These are phyloP conservation scores for Phaffomyces opuntiae DNA, from an alignment of 805 yeast genomes.

Conservation along the genomic window DNA sequence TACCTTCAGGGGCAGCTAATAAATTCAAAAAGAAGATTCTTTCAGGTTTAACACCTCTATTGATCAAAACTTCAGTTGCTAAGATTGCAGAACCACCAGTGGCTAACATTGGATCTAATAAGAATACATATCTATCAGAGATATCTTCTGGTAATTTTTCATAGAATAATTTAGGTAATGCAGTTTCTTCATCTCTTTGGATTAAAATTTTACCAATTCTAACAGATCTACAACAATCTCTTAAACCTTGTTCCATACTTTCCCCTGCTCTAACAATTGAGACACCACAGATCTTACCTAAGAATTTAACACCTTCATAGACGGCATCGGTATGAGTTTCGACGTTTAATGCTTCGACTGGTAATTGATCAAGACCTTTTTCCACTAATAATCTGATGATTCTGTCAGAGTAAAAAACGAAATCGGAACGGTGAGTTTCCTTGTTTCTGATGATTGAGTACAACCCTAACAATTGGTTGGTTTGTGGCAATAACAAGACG, in stretches of 20 bases:
- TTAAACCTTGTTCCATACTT: conserved; percentile 96
- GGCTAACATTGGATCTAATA: conserved; percentile 96
- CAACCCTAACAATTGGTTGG: conserved; percentile 82
- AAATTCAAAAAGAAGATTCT: conserved; percentile 86
- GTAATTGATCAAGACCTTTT: conserved; percentile 90
- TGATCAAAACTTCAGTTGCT: conserved; percentile 88
- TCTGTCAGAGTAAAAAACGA: conserved; percentile 91
- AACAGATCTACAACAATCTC: conserved; percentile 96
- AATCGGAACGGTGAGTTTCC: conserved; percentile 79
- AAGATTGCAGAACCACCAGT: conserved; percentile 97
- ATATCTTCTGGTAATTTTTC: conserved; percentile 94
- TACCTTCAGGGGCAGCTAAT: conserved; percentile 93
- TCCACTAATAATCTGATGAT: conserved; percentile 91
- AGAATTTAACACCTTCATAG: conserved; percentile 71
- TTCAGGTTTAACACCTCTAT: conserved; percentile 82
- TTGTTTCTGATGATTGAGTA: conserved; percentile 86
- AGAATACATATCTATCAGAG: conserved; percentile 76
- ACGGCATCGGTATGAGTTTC: conserved; percentile 70
- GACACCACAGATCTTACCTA: conserved; percentile 96
- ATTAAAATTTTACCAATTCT: conserved; percentile 94
- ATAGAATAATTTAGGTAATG: conserved; percentile 83
- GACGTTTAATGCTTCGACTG: conserved; percentile 65
- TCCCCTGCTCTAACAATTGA: conserved; percentile 98
- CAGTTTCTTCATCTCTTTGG: conserved; percentile 98
- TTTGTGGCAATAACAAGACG: conserved; percentile 72